These are phyloP conservation scores for Fusarium musae DNA, from an alignment of 2,329 filamentous ascomycete genomes.

Conservation along the genomic window DNA sequence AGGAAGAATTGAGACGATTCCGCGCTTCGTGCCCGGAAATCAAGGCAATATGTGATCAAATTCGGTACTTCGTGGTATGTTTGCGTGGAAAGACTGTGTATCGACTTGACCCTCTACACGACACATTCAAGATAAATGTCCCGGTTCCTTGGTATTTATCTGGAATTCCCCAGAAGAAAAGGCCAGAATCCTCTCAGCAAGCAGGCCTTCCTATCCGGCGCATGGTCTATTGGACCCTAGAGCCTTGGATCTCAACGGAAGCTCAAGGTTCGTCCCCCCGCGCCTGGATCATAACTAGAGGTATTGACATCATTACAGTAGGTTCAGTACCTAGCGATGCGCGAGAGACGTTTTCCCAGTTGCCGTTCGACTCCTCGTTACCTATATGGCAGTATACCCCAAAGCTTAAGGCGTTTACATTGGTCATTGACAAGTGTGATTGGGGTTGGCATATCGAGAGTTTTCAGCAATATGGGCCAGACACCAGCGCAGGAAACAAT, in stretches of 20 bases:
- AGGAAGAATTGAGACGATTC: accelerated
- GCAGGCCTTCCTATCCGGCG: background rate
- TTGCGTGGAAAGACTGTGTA: accelerated
- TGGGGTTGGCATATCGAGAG: accelerated
- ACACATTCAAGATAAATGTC: background rate
- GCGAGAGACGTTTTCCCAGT: accelerated
- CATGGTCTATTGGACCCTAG: accelerated
- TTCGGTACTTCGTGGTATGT: background rate
- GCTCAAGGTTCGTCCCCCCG: background rate
- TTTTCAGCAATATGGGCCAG: background rate
- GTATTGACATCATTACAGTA: background rate
- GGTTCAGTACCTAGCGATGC: accelerated
- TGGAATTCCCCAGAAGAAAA: accelerated
- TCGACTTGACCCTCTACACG: background rate
- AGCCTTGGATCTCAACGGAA: background rate
- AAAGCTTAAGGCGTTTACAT: background rate
- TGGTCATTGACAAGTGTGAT: accelerated
- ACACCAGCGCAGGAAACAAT: background rate
- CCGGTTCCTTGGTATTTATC: background rate
- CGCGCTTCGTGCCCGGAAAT: background rate
- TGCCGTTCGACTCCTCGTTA: background rate
- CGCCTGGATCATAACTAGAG: background rate
- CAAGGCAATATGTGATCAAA: background rate
- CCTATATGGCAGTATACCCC: background rate
- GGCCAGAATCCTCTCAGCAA: accelerated